Conservation (phyloP, 495 filamentous ascomycete genomes). For the Tuber calosporum region DNA sequence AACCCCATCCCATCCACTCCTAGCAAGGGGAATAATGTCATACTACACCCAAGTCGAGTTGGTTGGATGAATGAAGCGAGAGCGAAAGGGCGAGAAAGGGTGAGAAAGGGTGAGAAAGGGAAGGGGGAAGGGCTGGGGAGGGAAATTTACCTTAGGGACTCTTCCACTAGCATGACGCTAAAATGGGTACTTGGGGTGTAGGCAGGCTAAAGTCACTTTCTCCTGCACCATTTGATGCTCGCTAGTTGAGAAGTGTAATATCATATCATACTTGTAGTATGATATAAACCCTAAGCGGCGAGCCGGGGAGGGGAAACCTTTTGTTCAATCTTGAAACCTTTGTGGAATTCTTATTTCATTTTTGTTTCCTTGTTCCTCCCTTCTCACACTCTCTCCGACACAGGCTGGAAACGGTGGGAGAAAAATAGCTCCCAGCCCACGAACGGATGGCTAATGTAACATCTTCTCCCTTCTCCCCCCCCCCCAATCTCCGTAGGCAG, state of each 20-base stretch:
- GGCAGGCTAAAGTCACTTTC: background rate
- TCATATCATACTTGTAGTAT: no score
- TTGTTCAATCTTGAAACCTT: background rate
- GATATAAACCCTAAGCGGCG: background rate
- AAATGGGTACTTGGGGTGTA: background rate
- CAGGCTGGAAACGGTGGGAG: background rate
- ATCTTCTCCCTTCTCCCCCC: background rate
- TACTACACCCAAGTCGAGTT: background rate
- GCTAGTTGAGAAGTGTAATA: background rate
- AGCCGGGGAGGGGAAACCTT: background rate
- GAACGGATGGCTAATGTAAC: constrained; percentile 1
- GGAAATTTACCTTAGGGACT: background rate
- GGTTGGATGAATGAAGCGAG: background rate
- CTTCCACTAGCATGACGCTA: background rate
- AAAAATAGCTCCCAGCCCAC: background rate
- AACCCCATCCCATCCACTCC: background rate
- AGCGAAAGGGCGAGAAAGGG: background rate
- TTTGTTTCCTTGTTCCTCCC: background rate
- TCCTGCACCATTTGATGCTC: background rate
- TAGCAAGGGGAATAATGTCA: background rate
- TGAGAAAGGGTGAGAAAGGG: background rate
- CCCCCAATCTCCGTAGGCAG: background rate
- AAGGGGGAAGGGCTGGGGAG: background rate
- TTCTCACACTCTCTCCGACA: background rate
- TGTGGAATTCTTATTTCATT: background rate